These are phyloP conservation scores for Paspalum notatum DNA, from an alignment of 176 grass and related monocot species.

Conservation along the genomic window DNA sequence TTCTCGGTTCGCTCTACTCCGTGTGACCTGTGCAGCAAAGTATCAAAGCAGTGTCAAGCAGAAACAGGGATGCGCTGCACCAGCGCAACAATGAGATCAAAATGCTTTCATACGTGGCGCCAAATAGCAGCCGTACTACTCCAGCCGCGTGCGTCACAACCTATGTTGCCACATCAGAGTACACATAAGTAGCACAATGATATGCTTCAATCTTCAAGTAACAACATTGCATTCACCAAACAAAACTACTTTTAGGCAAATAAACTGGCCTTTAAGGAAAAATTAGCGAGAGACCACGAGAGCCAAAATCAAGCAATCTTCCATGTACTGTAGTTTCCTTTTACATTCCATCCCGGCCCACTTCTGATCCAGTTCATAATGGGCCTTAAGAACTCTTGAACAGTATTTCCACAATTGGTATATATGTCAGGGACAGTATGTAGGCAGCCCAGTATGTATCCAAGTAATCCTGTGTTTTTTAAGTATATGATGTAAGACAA, in stretches of 20 bases:
- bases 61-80: background rate
- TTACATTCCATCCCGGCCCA: constrained; percentile 16
- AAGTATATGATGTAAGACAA: background rate
- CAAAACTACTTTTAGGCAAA: background rate
- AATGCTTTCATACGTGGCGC: too few species aligned
- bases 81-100: too few species aligned
- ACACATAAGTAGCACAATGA: background rate
- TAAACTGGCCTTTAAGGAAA: background rate
- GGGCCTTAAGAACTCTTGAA: background rate
- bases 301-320: background rate
- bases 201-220: background rate
- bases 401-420: background rate
- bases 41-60: background rate
- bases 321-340: background rate
- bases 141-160: background rate
- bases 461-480: constrained; percentile 6
- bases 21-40: background rate
- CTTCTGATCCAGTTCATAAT: background rate
- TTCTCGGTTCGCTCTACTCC: background rate
- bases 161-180: too few species aligned
- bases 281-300: background rate
- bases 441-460: constrained; percentile 6
- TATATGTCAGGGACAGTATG: background rate
- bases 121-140: background rate
- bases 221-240: background rate